A percentile compares a stretch with the other conserved stretches of the same genome.
Evolutionary conservation across 1,139 yeast species (phyloP).

Genomic region (Pichia sp.): DNA sequence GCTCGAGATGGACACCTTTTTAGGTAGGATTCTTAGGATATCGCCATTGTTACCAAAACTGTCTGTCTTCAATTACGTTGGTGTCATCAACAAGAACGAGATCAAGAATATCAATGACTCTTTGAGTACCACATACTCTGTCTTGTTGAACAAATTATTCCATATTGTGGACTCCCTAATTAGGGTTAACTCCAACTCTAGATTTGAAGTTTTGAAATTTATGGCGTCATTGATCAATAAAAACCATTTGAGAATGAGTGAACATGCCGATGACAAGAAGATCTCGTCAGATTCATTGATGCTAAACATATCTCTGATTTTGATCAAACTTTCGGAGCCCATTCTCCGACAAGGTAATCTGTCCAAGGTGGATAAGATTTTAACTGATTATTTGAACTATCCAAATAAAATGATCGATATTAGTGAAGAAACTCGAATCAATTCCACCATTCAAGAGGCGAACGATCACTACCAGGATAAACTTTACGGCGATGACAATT

Average conservation of each 20-base stretch:
- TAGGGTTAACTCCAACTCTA: constrained; percentile 63
- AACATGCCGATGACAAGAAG: constrained; percentile 64
- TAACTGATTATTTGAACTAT: constrained; percentile 51
- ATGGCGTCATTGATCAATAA: constrained; percentile 66
- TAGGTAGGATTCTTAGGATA: constrained; percentile 72
- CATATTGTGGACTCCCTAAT: constrained; percentile 65
- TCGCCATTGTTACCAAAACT: constrained; percentile 61
- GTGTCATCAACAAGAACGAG: constrained; percentile 36
- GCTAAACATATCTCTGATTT: constrained; percentile 63
- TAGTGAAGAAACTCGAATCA: constrained; percentile 74
- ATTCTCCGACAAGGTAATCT: constrained; percentile 52
- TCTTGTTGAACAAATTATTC: constrained; percentile 54
- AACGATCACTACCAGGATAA: constrained; percentile 39
- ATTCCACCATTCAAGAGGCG: constrained; percentile 68
- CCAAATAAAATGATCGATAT: constrained; percentile 50
- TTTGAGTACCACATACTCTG: constrained; percentile 52
- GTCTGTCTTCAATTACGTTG: constrained; percentile 40
- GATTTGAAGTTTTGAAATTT: constrained; percentile 57
- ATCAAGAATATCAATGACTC: constrained; percentile 45
- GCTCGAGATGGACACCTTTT: constrained; percentile 53
- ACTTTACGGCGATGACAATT: constrained; percentile 17
- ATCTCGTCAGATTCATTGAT: constrained; percentile 77
- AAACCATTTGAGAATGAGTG: constrained; percentile 83
- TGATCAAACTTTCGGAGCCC: constrained; percentile 73
- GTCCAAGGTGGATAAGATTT: constrained; percentile 68